A percentile compares a stretch with the other conserved stretches of the same genome.
These are phyloP conservation scores for Prunus fruticosa DNA, from an alignment of 306 rosid genomes.

Conservation along the genomic window DNA sequence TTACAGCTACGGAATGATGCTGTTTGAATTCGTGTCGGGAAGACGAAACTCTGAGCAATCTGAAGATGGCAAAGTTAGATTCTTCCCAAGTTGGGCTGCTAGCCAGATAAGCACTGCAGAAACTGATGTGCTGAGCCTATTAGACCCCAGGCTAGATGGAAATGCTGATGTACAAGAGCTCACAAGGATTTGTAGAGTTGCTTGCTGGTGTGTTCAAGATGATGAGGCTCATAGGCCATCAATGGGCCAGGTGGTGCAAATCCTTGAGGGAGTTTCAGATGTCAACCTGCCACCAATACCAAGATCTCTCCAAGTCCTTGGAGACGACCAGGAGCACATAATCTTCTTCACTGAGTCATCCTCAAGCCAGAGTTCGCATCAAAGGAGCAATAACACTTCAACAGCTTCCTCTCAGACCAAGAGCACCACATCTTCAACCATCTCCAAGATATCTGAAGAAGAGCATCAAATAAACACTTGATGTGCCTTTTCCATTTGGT, in stretches of 20 bases:
- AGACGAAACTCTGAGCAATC: conserved; percentile 66
- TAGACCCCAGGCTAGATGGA: conserved; percentile 58
- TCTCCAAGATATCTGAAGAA: conserved; percentile 19
- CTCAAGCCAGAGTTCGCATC: conserved; percentile 47
- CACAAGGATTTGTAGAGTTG: conserved; percentile 47
- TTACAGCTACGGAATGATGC: conserved; percentile 93
- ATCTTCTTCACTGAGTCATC: conserved; percentile 61
- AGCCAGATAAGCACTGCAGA: conserved; percentile 30
- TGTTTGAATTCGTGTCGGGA: conserved; percentile 76
- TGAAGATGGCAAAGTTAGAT: conserved; percentile 49
- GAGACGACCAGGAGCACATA: conserved; percentile 49
- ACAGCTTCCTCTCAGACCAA: conserved; percentile 39
- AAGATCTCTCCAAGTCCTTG: conserved; percentile 46
- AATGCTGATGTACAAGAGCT: conserved; percentile 53
- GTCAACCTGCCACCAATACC: conserved; percentile 68
- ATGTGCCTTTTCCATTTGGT: not conserved
- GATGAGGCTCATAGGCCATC: conserved; percentile 66
- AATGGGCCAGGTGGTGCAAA: conserved; percentile 83
- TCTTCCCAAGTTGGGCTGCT: conserved; percentile 65
- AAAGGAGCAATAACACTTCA: conserved; percentile 29
- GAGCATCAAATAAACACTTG: conserved; percentile 7
- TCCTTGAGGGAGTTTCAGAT: conserved; percentile 59
- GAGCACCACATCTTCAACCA: conserved; percentile 31
- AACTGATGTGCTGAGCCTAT: conserved; percentile 41
- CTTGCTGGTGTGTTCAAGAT: conserved; percentile 91